Percentiles rank a stretch among this genome's conserved stretches.
Evolutionary conservation across 2,329 filamentous ascomycete genomes (phyloP).

Genomic region (Stachybotrys chlorohalonatus): DNA sequence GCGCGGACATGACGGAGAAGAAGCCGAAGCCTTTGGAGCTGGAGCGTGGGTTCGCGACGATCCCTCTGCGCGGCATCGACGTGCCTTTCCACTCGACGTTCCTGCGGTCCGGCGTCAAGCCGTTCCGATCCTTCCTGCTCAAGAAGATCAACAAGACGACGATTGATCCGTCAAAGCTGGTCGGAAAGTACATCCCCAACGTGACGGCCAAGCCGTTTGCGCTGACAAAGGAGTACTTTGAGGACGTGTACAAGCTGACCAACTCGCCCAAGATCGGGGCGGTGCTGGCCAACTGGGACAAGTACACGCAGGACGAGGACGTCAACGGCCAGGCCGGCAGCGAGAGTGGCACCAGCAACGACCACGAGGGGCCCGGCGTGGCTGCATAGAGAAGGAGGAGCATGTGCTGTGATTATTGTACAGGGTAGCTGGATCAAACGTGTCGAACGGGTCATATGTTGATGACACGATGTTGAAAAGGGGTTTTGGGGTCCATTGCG

Average conservation of each 20-base stretch:
- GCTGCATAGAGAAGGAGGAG: constrained; percentile 25
- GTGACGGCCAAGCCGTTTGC: constrained; percentile 94
- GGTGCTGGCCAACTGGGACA: constrained; percentile 80
- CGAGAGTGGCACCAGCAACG: constrained; percentile 28
- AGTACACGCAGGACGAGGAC: constrained; percentile 48
- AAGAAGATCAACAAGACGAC: constrained; percentile 99
- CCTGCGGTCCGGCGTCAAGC: constrained; percentile 94
- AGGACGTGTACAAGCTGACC: constrained; percentile 93
- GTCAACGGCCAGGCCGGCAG: constrained; percentile 23
- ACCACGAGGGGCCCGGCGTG: constrained; percentile 30
- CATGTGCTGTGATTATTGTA: constrained; percentile 3
- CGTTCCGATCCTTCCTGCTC: constrained; percentile 93
- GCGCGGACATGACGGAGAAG: constrained; percentile 74
- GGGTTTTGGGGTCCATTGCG: neutral
- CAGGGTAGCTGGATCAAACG: neutral
- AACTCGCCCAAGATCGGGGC: constrained; percentile 72
- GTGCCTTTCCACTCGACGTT: constrained; percentile 99
- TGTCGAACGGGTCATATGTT: neutral
- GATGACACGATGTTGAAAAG: neutral
- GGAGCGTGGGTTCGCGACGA: constrained; percentile 92
- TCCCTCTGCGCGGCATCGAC: constrained; percentile 93
- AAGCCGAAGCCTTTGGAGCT: constrained; percentile 86
- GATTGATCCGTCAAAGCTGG: constrained; percentile 91
- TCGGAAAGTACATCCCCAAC: constrained; percentile 99
- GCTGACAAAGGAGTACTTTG: constrained; percentile 97